Evolutionary conservation across 1,284 basidiomycete species (phyloP), one percentile per base, ranked within the genome.

Genomic region (Pseudozyma hubeiensis): DNA sequence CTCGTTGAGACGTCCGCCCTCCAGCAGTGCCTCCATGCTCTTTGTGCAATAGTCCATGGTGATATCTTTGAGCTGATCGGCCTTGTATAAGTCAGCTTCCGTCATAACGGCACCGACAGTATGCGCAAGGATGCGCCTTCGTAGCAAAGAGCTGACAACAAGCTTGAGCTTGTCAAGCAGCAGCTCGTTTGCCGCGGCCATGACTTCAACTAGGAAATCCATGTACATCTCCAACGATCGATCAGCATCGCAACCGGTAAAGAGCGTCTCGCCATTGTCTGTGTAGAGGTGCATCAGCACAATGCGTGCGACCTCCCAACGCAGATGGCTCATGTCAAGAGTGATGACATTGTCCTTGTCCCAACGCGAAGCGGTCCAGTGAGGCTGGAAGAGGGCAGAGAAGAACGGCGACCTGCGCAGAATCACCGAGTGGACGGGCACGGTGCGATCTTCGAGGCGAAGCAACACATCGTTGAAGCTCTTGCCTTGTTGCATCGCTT

Each of bases 11-110:
- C 94, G 88, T 5, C 89, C 89, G 33, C 87, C 88, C 82, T 97
- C 94, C 24, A 99, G 88, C 56, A 97, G 88, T 0, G 91, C 90
- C 84, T 99, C 97, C 87, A 97, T 88, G 81, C 93, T 94, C 62
- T 89, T 88, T 2, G 89, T 87, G 75, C 95, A 91, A 85, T 95
- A 98, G 44, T 88, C 88, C 83, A 95, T 92, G 16, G 95, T 87
- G 50, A 90, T 89, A 24, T 89, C 87, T 33, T 90, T 88, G 55
- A 99, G 89, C 5, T 89, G 88, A 16, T 86, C 84, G 1, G 91
- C 92, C 76, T 94, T 88, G 85, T 91, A 92, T 82, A 92, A 90
- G 0, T 90, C 88, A 0, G 94, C 93, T 49, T 97, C 93, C 34
- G 90, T 86, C 35, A 97, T 90, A 30, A 98, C 87, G 58, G 91